These are phyloP conservation scores for Ophiocordyceps polyrhachis-furcata DNA, from an alignment of 2,329 filamentous ascomycete species.

Conservation along the genomic window DNA sequence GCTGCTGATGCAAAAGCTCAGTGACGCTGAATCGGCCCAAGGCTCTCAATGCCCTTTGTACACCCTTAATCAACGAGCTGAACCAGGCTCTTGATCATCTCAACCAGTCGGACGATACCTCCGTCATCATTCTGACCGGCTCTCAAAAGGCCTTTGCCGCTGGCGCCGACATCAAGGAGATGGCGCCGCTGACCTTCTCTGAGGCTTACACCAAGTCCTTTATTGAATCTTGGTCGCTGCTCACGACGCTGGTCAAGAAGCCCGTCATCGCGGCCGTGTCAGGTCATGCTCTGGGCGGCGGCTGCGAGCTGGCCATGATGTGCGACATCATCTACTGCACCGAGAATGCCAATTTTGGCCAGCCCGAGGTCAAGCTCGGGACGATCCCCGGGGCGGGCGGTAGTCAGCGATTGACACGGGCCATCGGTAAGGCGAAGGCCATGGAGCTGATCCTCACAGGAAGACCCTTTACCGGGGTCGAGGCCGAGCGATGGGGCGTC, in stretches of 20 bases:
- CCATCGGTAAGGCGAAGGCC: conserved; percentile 65
- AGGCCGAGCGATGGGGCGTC: conserved; percentile 81
- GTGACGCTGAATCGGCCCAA: conserved; percentile 90
- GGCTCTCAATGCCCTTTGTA: conserved; percentile 84
- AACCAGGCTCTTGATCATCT: conserved; percentile 58
- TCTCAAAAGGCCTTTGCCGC: conserved; percentile 83
- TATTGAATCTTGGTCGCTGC: conserved; percentile 83
- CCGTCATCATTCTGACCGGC: conserved; percentile 71
- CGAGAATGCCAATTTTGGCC: conserved; percentile 71
- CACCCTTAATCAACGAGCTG: conserved; percentile 76
- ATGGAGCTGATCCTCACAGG: conserved; percentile 89
- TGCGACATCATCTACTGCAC: conserved; percentile 89
- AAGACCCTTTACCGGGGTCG: conserved; percentile 61
- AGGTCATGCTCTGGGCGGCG: conserved; percentile 83
- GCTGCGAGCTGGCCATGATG: conserved; percentile 96
- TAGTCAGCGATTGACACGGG: conserved; percentile 69
- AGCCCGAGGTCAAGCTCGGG: conserved; percentile 92
- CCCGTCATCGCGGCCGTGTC: conserved; percentile 89
- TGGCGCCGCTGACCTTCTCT: conserved; percentile 81
- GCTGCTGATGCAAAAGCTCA: conserved; percentile 15
- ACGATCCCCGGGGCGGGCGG: conserved; percentile 85
- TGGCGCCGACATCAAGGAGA: conserved; percentile 97
- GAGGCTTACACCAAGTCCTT: conserved; percentile 78
- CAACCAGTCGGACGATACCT: conserved; percentile 49
- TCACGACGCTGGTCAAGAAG: conserved; percentile 74